Evolutionary conservation across 164 flowering plant genomes (phyloP).

Genomic region (Echeveria elegans): DNA sequence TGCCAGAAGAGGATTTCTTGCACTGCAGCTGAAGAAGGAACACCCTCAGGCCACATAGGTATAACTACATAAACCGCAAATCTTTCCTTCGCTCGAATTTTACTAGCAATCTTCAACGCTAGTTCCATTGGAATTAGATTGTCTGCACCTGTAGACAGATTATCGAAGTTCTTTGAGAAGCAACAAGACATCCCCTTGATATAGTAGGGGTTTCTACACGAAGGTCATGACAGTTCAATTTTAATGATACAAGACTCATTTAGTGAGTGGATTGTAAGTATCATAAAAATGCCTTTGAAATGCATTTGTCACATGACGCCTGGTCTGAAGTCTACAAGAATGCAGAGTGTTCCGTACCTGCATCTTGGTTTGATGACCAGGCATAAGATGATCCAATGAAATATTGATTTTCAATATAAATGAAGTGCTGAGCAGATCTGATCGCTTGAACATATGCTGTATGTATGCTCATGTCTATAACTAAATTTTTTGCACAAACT

Average conservation of each 20-base stretch:
- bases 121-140: slow-evolving; percentile 62
- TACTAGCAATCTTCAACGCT: slow-evolving; percentile 60
- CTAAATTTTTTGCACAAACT: slow-evolving; percentile 37
- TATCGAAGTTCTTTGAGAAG: neutral
- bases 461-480: slow-evolving; percentile 44
- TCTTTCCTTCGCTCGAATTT: slow-evolving; percentile 58
- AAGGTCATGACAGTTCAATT: neutral
- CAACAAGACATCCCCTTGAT: neutral
- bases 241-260: neutral
- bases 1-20: slow-evolving; percentile 75
- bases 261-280: neutral
- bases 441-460: slow-evolving; percentile 43
- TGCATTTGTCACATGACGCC: neutral
- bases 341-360: slow-evolving; percentile 22
- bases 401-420: slow-evolving; percentile 45
- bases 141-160: slow-evolving; percentile 40
- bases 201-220: neutral
- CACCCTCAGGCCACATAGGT: slow-evolving; percentile 83
- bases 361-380: slow-evolving; percentile 33
- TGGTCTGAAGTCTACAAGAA: neutral
- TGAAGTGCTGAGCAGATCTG: slow-evolving; percentile 41
- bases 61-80: slow-evolving; percentile 56
- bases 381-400: slow-evolving; percentile 45
- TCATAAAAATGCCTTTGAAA: neutral
- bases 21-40: slow-evolving; percentile 44